These are phyloP conservation scores for Anthoceros angustus DNA, from an alignment of 225 moss, liverwort and hornwort genomes.

Conservation along the genomic window DNA sequence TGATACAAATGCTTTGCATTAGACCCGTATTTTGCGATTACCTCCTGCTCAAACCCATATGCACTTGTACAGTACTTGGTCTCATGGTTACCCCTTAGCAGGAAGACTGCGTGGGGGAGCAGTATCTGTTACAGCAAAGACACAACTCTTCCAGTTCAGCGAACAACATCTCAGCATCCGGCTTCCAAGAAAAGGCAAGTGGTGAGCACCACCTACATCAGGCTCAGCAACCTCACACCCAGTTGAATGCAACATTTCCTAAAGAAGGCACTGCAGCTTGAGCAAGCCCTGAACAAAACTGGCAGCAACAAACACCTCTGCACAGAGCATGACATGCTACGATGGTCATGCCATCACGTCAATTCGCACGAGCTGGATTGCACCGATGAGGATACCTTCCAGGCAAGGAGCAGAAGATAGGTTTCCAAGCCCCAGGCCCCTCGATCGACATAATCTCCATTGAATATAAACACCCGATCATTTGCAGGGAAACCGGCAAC, in stretches of 20 bases:
- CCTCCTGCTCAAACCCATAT: conserved; percentile 96
- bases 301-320: too few species aligned
- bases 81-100: conserved; percentile 92
- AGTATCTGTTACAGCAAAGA: conserved; percentile 32
- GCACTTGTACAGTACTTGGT: conserved; percentile 96
- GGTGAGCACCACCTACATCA: background rate
- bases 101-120: conserved; percentile 67
- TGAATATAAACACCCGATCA: conserved; percentile 63
- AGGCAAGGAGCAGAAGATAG: conserved; percentile 75
- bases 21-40: conserved; percentile 74
- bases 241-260: background rate
- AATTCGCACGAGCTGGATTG: background rate
- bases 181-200: background rate
- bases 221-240: background rate
- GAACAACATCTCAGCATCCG: too few species aligned
- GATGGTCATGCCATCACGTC: background rate
- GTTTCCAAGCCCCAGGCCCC: conserved; percentile 99
- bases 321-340: background rate
- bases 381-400: conserved; percentile 45
- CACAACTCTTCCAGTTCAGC: background rate
- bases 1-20: conserved; percentile 75
- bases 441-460: conserved; percentile 94
- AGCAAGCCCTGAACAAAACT: too few species aligned
- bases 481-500: conserved; percentile 54
- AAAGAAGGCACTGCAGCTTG: too few species aligned